Base-by-base conservation (phyloP, 805 yeast genomes). In the Trichomonascus vanleenenianus region DNA sequence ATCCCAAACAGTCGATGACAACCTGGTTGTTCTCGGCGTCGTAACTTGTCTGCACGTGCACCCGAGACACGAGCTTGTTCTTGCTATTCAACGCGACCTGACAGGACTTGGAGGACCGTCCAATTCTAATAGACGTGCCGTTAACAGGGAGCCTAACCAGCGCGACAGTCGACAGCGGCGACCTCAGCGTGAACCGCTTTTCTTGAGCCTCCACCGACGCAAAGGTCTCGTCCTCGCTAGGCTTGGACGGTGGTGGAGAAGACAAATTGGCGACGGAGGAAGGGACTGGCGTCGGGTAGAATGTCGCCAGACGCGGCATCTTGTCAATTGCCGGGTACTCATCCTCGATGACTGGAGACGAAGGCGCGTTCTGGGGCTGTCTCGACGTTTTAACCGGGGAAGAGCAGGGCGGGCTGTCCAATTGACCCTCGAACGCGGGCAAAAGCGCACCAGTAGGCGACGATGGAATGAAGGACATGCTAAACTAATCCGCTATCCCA, bases 1-100 rank as follows among this genome's bases (percentile, higher is more conserved):
- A 75, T 2, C 97, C 97, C 45, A 78, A 62, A 62, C 97, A 91
- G 39, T 74, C 74, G 42, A 91, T 60, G 39, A 86, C 61, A 39
- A 86, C 61, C 15, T 45, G 31, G 30, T 74, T 66, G 9, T 50
- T 44, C 2, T 49, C 58, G 1, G 67, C 54, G 25, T 67, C 58
- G 58, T 74, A 79, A 20, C 72, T 65, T 2, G 83, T 57, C 12
- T 66, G 62, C 43, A 81, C 71, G 62, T 85, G 95, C 9, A 72
- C 70, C 43, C 95, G 75, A 11, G 93, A 83, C 18, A 85, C 75
- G 34, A 72, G 71, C 57, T 76, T 78, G 59, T 59, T 72, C 61
- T 58, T 79, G 56, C 63, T 65, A 59, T 63, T 67, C 34, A 72
- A 58, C 15, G 72, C 73, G 42, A 70, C 75, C 43, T 75, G 79